These are phyloP conservation scores for Colletotrichum siamense DNA, from an alignment of 2,329 filamentous ascomycete genomes.

Conservation along the genomic window DNA sequence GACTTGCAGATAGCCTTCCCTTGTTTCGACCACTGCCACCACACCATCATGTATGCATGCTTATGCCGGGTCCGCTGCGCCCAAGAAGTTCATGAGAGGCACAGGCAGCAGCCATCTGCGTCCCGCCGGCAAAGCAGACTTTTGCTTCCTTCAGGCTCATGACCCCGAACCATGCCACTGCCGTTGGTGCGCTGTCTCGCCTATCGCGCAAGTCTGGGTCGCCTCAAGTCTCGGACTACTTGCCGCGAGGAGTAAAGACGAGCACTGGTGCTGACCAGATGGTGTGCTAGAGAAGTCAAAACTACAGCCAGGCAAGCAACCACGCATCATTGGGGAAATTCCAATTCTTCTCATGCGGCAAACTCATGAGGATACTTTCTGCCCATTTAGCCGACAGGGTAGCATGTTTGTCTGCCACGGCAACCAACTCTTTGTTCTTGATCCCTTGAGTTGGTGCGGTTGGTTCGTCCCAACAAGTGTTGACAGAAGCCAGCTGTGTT, in stretches of 20 bases:
- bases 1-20: slow-evolving; percentile 14
- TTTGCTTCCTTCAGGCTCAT: not conserved
- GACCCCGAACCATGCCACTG: not conserved
- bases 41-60: slow-evolving; percentile 14
- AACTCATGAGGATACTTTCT: not conserved
- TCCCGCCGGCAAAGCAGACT: not conserved
- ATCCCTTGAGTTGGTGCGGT: not conserved
- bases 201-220: not conserved
- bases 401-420: not conserved
- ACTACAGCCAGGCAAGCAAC: not conserved
- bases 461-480: not conserved
- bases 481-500: not conserved
- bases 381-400: not conserved
- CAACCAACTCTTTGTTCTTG: not conserved
- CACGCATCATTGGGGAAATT: not conserved
- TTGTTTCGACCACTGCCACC: slow-evolving; percentile 19
- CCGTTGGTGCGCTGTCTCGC: not conserved
- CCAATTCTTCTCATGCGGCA: not conserved
- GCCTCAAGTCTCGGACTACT: not conserved
- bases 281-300: not conserved
- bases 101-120: not conserved
- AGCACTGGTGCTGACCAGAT: not conserved
- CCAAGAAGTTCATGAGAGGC: not conserved
- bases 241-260: not conserved
- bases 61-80: not conserved